Evolutionary conservation across 2,329 filamentous ascomycete species (phyloP), one percentile per base, ranked within the genome.

Genomic region (Xylaria sp.): DNA sequence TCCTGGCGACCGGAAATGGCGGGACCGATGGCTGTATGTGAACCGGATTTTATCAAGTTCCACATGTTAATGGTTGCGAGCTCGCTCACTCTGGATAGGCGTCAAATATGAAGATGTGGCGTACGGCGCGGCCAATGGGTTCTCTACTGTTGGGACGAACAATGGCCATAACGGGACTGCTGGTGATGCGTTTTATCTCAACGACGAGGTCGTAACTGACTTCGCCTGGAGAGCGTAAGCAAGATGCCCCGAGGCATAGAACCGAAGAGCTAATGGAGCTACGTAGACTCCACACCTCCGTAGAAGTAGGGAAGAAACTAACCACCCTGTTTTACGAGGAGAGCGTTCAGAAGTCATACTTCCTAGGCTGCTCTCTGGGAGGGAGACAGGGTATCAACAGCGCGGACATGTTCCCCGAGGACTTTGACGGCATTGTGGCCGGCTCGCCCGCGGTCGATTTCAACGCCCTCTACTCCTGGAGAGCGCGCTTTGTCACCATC

Each of bases 401-500:
- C 6, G 76, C 80, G 0, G 76, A 86, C 59, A 63, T 70, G 13
- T 84, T 77, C 55, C 81, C 84, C 0, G 71, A 78, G 0, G 81
- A 85, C 55, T 86, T 84, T 47, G 81, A 86, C 47, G 82, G 82
- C 18, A 75, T 84, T 19, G 67, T 85, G 1, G 81, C 79, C 2
- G 78, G 79, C 2, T 64, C 66, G n/a, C 71, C 73, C 4, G 80
- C 79, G 7, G 56, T 72, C 2, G 66, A 70, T 52, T 74, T 73
- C 44, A 69, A 68, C 42, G 63, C 64, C 29, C 60, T 74, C 1
- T 66, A 69, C 40, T 66, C 67, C 6, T 67, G 65, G 65, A 57
- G 49, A 72, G 76, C 76, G 75, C 74, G 75, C 74, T 75, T 62
- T 39, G 76, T 76, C 61, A 56, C 78, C 66, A 54, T 69, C 17